These are phyloP conservation scores for Rhizopogon sp. DNA, from an alignment of 768 basidiomycete genomes.

Conservation along the genomic window DNA sequence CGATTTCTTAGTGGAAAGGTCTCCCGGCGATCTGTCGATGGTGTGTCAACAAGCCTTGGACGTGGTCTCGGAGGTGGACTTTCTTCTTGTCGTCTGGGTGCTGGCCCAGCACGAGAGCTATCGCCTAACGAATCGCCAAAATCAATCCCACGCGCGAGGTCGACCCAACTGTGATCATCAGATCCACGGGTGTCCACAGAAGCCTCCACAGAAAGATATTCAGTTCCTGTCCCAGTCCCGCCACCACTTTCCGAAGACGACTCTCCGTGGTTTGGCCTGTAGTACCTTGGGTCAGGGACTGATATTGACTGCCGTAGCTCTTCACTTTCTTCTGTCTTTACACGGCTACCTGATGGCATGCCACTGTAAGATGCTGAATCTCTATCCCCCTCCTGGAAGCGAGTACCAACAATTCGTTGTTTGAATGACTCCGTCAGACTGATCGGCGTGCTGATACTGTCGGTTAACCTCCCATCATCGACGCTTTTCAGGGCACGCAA, in stretches of 20 bases:
- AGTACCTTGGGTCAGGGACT: slow-evolving; percentile 38
- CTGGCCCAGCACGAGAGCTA: slow-evolving; percentile 17
- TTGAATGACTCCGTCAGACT: slow-evolving; percentile 56
- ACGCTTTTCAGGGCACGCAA: slow-evolving; percentile 58
- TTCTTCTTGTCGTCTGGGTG: slow-evolving; percentile 7
- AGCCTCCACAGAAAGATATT: slow-evolving; percentile 13
- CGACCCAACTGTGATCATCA: slow-evolving; percentile 52
- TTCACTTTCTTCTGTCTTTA: slow-evolving; percentile 48
- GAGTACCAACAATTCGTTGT: slow-evolving; percentile 59
- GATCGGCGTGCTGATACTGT: slow-evolving; percentile 35
- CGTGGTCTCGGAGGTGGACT: slow-evolving; percentile 3
- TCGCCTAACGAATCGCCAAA: background rate
- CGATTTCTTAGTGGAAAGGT: slow-evolving; percentile 56
- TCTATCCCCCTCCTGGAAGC: slow-evolving; percentile 69
- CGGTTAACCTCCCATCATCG: slow-evolving; percentile 52
- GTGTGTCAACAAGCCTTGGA: slow-evolving; percentile 4
- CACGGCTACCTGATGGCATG: slow-evolving; percentile 56
- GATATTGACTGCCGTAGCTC: slow-evolving; percentile 29
- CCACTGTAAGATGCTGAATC: slow-evolving; percentile 53
- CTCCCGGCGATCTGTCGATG: slow-evolving; percentile 40
- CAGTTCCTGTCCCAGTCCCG: slow-evolving; percentile 4
- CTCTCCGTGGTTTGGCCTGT: slow-evolving; percentile 47
- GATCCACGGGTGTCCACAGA: background rate
- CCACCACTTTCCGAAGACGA: slow-evolving; percentile 1
- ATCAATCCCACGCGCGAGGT: slow-evolving; percentile 38